Base-by-base conservation (phyloP, 148 eudicot genomes). In the Rhododendron mucronatum region DNA sequence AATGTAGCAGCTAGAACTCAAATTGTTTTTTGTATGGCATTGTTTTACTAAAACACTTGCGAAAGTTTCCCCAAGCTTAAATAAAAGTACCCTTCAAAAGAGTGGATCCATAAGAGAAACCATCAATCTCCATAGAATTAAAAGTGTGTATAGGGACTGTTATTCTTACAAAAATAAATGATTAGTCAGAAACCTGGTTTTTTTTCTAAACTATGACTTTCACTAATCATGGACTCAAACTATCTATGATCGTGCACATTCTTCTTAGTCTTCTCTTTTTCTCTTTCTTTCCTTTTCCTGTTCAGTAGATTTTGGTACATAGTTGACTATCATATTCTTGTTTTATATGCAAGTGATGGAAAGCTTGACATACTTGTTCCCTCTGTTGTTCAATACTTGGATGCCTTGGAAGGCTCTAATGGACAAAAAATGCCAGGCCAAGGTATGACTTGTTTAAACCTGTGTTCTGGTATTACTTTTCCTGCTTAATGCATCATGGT, bases 361-460 rank as follows among this genome's bases (percentile, higher is more conserved):
- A 97, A 95, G 91, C 95, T 97, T 77, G 99, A 97, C 83, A 90
- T 97, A 13, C 96, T 97, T 82, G 98, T 97, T 90, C 98, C 99
- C 69, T 94, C 99, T 39, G 95, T 94, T 39, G 95, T 94, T 84
- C 98, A 97, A 90, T 97, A 95, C 90, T 88, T 97, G 83, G 98
- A 97, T 88, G 99, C 94, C n/a, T 88, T 97, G 76, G 99, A 97
- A 94, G 99, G 98, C 75, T 93, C 98, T 69, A 98, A 97, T 89
- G 99, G 99, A 65, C 98, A 97, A 89, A 97, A 97, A 90, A 86
- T 95, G 94, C 93, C 99, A 1, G 35, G 35, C 35, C 35, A 0
- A 92, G 98, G 99, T 97, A 85, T 20, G 79, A 71, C 30, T 82
- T 47, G 13, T 35, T 57, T 18, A 83, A 45, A 41, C 35, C n/a